These are phyloP conservation scores for Apiospora marii DNA, from an alignment of 2,329 filamentous ascomycete genomes.

Conservation along the genomic window DNA sequence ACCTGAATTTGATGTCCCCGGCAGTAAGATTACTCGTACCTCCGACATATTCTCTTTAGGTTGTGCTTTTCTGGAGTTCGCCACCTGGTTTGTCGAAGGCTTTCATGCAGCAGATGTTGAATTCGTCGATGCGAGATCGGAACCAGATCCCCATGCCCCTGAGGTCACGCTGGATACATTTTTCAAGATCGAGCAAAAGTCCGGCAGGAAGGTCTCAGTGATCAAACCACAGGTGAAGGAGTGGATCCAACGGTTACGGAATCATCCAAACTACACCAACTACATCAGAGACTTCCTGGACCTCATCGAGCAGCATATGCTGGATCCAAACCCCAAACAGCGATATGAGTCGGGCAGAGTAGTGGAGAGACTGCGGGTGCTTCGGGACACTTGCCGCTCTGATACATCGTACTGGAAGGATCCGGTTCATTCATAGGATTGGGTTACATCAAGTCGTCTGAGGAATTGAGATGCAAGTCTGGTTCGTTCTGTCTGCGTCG, in stretches of 20 bases:
- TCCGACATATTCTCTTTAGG: slow-evolving; percentile 49
- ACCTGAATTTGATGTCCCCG: slow-evolving; percentile 44
- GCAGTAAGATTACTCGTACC: slow-evolving; percentile 40
- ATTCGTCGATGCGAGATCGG: neutral
- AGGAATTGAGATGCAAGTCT: too few species aligned
- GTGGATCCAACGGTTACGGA: neutral
- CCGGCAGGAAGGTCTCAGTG: neutral
- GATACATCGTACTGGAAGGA: neutral
- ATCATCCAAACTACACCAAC: neutral
- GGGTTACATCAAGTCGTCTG: too few species aligned
- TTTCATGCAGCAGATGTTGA: neutral
- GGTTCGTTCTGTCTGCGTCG: too few species aligned
- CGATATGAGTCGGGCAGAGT: neutral
- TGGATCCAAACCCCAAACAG: neutral
- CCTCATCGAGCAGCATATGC: neutral
- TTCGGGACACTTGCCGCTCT: neutral
- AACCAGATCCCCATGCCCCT: neutral
- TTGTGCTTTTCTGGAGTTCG: slow-evolving; percentile 46
- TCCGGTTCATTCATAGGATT: too few species aligned
- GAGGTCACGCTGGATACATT: neutral
- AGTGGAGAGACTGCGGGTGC: neutral
- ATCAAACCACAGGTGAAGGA: neutral
- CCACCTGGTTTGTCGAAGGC: slow-evolving; percentile 45
- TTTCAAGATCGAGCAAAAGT: neutral
- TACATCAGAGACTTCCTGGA: neutral